Base-by-base conservation (phyloP, 1,284 basidiomycete species). In the Sparassis latifolia region DNA sequence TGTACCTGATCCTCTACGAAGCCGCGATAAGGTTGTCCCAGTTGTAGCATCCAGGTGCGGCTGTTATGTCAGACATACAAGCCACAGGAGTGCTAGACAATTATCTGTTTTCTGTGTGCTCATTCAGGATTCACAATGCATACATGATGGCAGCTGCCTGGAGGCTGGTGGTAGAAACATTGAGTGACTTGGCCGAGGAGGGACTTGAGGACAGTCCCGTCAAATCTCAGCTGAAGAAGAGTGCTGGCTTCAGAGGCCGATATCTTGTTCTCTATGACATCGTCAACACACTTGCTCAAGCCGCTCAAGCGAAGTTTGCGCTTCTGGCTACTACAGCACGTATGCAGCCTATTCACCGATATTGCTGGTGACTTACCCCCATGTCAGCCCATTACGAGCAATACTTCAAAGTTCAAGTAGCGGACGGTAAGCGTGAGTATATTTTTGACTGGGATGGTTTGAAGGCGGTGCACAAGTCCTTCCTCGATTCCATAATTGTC, bases 71-170 rank as follows among this genome's bases (percentile, higher is more conserved):
- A 2, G 30, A 12, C 38, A 5, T 32, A 39, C 27, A 27, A 27
- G 10, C 7, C 7, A 35, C 38, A 10, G n/a, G 28, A 50, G 30
- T n/a, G 39, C 12, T 50, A 40, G 31, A 46, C 28, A 27, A 27
- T 12, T 42, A 52, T 31, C 32, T 2, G 38, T 31, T 10, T 20
- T 27, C n/a, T 29, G 28, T 20, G n/a, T 41, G 33, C 31, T 43
- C 49, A 39, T 39, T 45, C 45, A 89, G 86, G 64, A 74, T 89
- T 48, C 87, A 90, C 64, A 90, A 90, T 62, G 66, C 79, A 4
- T 88, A 87, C 65, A 79, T 85, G 77, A 72, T 89, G 44, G 83
- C 86, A 28, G 80, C 86, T 9, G 83, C 79, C 3, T 90, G 88
- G 88, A 82, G 75, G 54, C 70, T 89, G 47, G 77, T 86, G 12